Evolutionary conservation across 2,329 filamentous ascomycete species (phyloP), one percentile per base, ranked within the genome.

Genomic region (Lecanicillium sp.): DNA sequence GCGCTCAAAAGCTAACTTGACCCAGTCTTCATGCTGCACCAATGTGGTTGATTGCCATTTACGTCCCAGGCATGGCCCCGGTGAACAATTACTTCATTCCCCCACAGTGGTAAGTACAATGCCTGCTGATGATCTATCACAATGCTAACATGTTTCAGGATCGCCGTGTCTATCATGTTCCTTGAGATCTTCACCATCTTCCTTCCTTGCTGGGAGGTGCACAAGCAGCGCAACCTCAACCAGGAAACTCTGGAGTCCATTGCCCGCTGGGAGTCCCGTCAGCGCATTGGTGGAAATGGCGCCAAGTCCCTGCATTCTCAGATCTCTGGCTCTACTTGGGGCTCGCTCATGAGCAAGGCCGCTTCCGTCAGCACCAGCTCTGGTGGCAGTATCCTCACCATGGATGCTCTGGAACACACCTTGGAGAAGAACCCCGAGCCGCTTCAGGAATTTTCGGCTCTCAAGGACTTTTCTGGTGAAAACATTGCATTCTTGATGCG

Each of bases 101-200:
- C 36, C 73, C 77, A 3, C 71, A 79, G 54, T 84, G 79, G 77
- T 78, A 57, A 55, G 71, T 54, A 35, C 12, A 30, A 42, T 11
- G 30, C 37, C 18, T 41, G 37, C n/a, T 4, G 31, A 22, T 32
- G 19, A 22, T 3, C 11, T 22, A n/a, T 30, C 36, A 31, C 35
- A n/a, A n/a, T 15, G 7, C 14, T 13, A 17, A 19, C 15, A 4
- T 11, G 19, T 4, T 12, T 1, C 25, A 71, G 68, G 67, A 68
- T 82, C 41, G 69, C 71, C 33, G 57, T 79, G 5, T 78, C 77
- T 17, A 77, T 84, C 49, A 66, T 76, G 48, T 58, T 76, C 42
- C 73, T 82, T 41, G 78, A 84, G 49, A 66, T 79, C 34, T 77
- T 78, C 49, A 74, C 77, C 39, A 65, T 84, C 47, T 74, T 81